Evolutionary conservation across 148 eudicot genomes (phyloP), one percentile per base, ranked within the genome.

Genomic region (Spergularia marina): DNA sequence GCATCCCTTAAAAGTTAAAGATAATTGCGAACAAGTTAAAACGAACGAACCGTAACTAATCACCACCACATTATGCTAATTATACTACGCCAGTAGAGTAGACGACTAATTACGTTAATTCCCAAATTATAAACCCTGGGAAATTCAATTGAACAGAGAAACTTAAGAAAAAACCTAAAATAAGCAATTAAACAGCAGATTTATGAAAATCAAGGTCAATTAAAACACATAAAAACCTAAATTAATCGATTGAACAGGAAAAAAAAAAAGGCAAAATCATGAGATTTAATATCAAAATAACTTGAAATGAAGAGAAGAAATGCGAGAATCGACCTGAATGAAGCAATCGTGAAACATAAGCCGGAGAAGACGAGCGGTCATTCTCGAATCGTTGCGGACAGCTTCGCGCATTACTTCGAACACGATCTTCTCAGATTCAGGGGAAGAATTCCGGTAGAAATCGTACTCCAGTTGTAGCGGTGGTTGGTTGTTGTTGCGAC

Each of bases 331-430:
- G 4, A 80, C 83, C 83, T 70, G 83, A 80, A 80, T 71, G 58
- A 80, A 80, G 72, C 83, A 80, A 75, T 80, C 83, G 39, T 80
- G 83, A 30, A 80, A 80, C 83, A 80, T 80, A 64, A 80, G 83
- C 49, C 83, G 83, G 4, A 80, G 79, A 54, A 80, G 78, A 18
- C 77, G 83, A 51, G 83, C 79, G 21, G 78, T 64, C 13, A 52
- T 54, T 10, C 64, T 56, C 49, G 1, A 70, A 71, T 80, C 79
- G 30, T 30, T 30, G 12, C 51, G 30, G 20, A 80, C 41, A 11
- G 41, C 44, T 23, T 75, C 41, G 12, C 58, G 74, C 68, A 80
- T 75, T 51, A 70, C 44, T 53, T 75, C 57, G 67, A 70, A 71
- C 20, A 80, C 72, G 23, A 71, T 63, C 36, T 61, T 64, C 70